Evolutionary conservation across 352 stramenopile genomes (phyloP).

Genomic region (Phytophthora tubulina): DNA sequence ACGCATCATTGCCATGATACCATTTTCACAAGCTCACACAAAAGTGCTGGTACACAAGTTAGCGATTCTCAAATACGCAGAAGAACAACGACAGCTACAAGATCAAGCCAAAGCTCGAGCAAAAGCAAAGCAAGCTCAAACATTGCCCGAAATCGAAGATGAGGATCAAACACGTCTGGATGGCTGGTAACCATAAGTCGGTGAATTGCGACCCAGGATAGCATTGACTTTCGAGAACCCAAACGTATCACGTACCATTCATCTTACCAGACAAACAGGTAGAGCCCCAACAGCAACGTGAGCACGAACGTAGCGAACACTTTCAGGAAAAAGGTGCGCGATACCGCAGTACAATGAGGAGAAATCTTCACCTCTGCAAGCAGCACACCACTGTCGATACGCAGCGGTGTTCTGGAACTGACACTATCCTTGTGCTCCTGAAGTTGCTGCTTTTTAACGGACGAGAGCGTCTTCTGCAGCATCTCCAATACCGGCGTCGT

Average conservation of each 20-base stretch:
- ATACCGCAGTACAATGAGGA: conserved; percentile 51
- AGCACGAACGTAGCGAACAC: conserved; percentile 67
- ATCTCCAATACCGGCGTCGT: conserved; percentile 58
- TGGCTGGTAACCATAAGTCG: not conserved
- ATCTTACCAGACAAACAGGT: conserved; percentile 52
- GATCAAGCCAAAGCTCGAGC: conserved; percentile 25
- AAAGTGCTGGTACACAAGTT: conserved; percentile 33
- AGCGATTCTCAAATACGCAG: conserved; percentile 36
- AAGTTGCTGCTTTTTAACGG: conserved; percentile 32
- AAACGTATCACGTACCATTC: not conserved
- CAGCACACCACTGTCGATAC: conserved; percentile 58
- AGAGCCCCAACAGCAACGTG: conserved; percentile 63
- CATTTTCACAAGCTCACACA: conserved; percentile 45
- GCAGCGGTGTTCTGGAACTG: conserved; percentile 23
- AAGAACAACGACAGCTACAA: conserved; percentile 41
- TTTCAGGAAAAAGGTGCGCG: conserved; percentile 80
- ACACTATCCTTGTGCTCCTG: conserved; percentile 32
- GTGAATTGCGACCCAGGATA: not conserved
- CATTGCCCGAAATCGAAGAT: conserved; percentile 14
- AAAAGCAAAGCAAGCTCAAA: conserved; percentile 19
- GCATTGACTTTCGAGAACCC: not conserved
- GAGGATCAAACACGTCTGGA: conserved; percentile 3
- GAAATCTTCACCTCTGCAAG: conserved; percentile 60
- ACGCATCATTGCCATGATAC: conserved; percentile 46
- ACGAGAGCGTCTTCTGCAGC: conserved; percentile 54